Conservation (phyloP, 768 basidiomycete genomes). For the Tulasnella sp. region DNA sequence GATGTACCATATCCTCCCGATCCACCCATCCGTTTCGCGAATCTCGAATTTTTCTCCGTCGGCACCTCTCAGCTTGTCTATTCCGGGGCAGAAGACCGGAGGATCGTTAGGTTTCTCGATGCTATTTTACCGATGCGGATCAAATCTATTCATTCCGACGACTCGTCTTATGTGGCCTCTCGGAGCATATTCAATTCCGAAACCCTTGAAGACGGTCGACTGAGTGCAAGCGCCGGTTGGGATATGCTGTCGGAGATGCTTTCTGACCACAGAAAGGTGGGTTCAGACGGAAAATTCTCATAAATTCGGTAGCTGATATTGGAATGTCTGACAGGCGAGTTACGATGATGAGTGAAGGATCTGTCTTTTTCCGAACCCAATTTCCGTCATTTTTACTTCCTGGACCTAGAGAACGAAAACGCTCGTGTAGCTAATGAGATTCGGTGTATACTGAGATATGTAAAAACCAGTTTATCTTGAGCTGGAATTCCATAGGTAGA, state of each 20-base stretch:
- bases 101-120: not conserved
- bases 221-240: not conserved
- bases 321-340: not conserved
- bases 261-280: not conserved
- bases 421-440: too few species aligned
- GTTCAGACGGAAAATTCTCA: not conserved
- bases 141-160: not conserved
- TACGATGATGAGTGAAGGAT: not conserved
- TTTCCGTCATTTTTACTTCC: too few species aligned
- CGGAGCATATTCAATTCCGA: not conserved
- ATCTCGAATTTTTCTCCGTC: not conserved
- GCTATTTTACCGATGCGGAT: not conserved
- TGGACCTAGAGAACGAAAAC: too few species aligned
- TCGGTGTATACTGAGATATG: too few species aligned
- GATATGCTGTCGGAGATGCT: not conserved
- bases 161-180: not conserved
- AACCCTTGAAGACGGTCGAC: not conserved
- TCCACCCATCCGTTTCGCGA: not conserved
- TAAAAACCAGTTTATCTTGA: too few species aligned
- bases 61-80: not conserved
- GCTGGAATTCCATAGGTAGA: too few species aligned
- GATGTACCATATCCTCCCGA: not conserved
- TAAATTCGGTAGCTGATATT: not conserved
- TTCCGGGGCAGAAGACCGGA: not conserved
- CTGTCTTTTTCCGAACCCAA: too few species aligned